Evolutionary conservation across 495 filamentous ascomycete genomes (phyloP), one percentile per base, ranked within the genome.

Genomic region (Cercophora scortea): DNA sequence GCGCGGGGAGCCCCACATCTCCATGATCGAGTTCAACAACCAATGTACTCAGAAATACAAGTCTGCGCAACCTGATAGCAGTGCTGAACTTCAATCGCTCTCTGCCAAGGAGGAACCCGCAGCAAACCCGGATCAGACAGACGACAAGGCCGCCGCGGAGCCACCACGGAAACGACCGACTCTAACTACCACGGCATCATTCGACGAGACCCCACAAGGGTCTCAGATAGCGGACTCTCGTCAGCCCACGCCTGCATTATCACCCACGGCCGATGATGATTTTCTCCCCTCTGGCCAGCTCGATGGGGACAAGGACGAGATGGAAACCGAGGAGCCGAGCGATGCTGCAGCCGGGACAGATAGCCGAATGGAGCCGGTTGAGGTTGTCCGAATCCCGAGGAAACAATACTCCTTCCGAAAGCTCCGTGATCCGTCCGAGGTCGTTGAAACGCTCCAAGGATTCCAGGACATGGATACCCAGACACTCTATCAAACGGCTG

Each of bases 401-500:
- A 58, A 59, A 19, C 61, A 62, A 36, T 68, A 64, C 42, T 17
- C 45, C 25, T 68, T 65, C 46, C 67, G 56, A 42, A 66, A 73
- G 59, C 50, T 72, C 3, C 66, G 71, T 16, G 55, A 69, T 25
- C 51, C 70, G 1, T 50, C 65, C 0, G 71, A 72, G 1, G 70
- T 63, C 10, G 44, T 64, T 45, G 59, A 61, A 0, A 54, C 61
- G 4, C 59, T 76, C 25, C 58, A 71, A 49, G 58, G 70, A 13
- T 55, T 47, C 42, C 64, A 71, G 44, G 61, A 66, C 2, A 60
- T 74, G 45, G 54, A 68, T 9, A 64, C 50, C 0, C 75, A 76
- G 17, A 76, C 77, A 42, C 73, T 88, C 0, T 81, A 83, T 49
- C 61, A 64, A 6, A 67, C 76, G 12, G 70, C 80, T 4, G 71